These are phyloP conservation scores for Cryptomeria japonica DNA, from an alignment of 75 land plant genomes.

Conservation along the genomic window DNA sequence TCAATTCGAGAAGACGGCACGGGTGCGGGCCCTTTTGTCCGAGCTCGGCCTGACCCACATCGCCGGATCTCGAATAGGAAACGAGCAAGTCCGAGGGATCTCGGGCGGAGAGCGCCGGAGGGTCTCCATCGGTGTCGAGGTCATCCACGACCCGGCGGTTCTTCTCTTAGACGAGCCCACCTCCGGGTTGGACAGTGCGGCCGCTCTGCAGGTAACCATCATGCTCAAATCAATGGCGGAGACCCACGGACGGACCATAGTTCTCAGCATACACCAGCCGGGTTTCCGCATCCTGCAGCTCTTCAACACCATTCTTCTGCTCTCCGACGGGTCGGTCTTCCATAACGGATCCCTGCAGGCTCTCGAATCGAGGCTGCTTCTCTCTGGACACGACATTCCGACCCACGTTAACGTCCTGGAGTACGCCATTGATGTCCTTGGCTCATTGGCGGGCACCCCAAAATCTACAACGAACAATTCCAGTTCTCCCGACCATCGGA, in stretches of 20 bases:
- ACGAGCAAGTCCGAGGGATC: conserved; percentile 47
- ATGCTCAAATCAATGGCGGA: conserved; percentile 74
- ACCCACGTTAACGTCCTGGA: conserved; percentile 85
- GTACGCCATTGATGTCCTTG: conserved; percentile 75
- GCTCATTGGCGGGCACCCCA: neutral
- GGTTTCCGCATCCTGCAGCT: conserved; percentile 84
- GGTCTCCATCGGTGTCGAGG: conserved; percentile 90
- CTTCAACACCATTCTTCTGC: conserved; percentile 55
- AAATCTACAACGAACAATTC: too few relatives aligned
- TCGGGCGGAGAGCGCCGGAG: conserved; percentile 91
- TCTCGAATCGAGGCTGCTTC: conserved; percentile 38
- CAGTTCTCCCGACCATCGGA: neutral
- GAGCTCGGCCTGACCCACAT: conserved; percentile 79
- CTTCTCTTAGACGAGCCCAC: conserved; percentile 91
- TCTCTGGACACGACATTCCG: conserved; percentile 66
- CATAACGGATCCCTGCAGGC: conserved; percentile 67
- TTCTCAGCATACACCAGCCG: conserved; percentile 91
- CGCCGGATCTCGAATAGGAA: conserved; percentile 53
- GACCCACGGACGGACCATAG: conserved; percentile 65
- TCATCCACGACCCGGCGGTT: conserved; percentile 88
- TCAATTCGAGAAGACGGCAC: conserved; percentile 25
- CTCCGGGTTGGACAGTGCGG: conserved; percentile 86
- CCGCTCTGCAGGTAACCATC: conserved; percentile 64
- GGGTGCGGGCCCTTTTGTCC: conserved; percentile 45
- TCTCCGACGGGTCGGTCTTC: conserved; percentile 60